Conservation (phyloP, 2,329 filamentous ascomycete genomes). For the Neofusicoccum laricinum region DNA sequence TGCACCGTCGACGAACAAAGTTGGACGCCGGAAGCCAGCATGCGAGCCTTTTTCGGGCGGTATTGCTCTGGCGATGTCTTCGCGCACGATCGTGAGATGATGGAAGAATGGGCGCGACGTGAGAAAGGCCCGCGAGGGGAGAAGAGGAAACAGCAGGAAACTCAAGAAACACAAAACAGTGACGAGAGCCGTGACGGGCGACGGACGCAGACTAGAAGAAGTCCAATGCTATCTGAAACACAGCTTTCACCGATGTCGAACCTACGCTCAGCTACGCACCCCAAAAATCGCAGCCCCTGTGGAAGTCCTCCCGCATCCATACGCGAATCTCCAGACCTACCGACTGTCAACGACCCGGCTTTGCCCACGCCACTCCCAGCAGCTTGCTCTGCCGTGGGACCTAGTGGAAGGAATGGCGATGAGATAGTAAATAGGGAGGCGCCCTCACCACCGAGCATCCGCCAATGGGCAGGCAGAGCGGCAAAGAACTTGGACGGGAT, state of each 20-base stretch:
- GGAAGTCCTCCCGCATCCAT: no score
- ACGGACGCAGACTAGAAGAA: not conserved
- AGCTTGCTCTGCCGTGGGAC: not conserved
- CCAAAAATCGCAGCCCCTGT: not conserved
- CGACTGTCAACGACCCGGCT: not conserved
- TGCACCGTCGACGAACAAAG: slow-evolving; percentile 64
- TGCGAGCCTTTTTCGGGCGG: slow-evolving; percentile 68
- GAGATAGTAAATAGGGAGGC: not conserved
- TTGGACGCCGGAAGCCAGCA: slow-evolving; percentile 65
- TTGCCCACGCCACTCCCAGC: not conserved
- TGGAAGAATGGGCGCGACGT: slow-evolving; percentile 20
- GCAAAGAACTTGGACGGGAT: slow-evolving; percentile 29
- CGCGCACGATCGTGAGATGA: slow-evolving; percentile 63
- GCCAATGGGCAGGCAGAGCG: slow-evolving; percentile 2
- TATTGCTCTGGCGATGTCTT: slow-evolving; percentile 63
- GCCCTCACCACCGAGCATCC: not conserved
- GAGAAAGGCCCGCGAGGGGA: not conserved
- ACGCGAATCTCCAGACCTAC: not conserved
- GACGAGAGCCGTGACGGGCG: not conserved
- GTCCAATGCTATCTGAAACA: not conserved
- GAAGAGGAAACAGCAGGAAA: slow-evolving; percentile 5
- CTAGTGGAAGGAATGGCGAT: not conserved
- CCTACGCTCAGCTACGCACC: no score
- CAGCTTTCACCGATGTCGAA: no score
- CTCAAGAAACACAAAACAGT: not conserved